phyloP scores from a whole-genome alignment of 495 filamentous ascomycete genomes.

The Niebla homalea region DNA sequence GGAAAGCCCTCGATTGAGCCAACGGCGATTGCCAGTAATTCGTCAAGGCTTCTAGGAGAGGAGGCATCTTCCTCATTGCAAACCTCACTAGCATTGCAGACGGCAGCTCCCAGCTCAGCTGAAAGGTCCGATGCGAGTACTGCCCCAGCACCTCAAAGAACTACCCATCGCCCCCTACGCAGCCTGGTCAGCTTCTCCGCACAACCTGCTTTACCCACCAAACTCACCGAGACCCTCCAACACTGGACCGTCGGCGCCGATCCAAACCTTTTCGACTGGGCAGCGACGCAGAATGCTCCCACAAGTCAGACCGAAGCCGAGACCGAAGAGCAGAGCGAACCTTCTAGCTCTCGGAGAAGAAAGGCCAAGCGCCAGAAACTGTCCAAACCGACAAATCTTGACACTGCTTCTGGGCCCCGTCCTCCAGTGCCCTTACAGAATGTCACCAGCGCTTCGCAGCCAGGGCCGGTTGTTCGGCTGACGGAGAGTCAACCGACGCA shows the following conservation, averaged over 20 bases:
- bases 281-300: slow-evolving; percentile 17
- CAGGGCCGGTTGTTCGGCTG: slow-evolving; percentile 14
- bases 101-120: neutral
- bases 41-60: neutral
- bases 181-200: slow-evolving; percentile 22
- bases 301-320: slow-evolving; percentile 16
- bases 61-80: slow-evolving; percentile 8
- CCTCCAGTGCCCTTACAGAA: no score
- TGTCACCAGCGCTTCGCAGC: slow-evolving; percentile 1
- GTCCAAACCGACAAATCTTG: slow-evolving; percentile 18
- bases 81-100: neutral
- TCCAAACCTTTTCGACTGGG: slow-evolving; percentile 30
- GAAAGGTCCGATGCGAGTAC: slow-evolving; percentile 6
- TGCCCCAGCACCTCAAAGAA: slow-evolving; percentile 2
- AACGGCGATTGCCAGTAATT: neutral
- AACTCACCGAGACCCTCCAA: slow-evolving; percentile 24
- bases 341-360: slow-evolving; percentile 2
- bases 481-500: slow-evolving; percentile 31
- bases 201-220: slow-evolving; percentile 17
- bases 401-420: no score
- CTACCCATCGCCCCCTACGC: slow-evolving; percentile 15
- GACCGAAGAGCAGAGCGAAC: slow-evolving; percentile 8
- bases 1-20: no score
- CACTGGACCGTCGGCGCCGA: slow-evolving; percentile 31
- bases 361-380: slow-evolving; percentile 14